Base-by-base conservation (phyloP, 2,329 filamentous ascomycete species). In the Myriosclerotinia scirpicola region DNA sequence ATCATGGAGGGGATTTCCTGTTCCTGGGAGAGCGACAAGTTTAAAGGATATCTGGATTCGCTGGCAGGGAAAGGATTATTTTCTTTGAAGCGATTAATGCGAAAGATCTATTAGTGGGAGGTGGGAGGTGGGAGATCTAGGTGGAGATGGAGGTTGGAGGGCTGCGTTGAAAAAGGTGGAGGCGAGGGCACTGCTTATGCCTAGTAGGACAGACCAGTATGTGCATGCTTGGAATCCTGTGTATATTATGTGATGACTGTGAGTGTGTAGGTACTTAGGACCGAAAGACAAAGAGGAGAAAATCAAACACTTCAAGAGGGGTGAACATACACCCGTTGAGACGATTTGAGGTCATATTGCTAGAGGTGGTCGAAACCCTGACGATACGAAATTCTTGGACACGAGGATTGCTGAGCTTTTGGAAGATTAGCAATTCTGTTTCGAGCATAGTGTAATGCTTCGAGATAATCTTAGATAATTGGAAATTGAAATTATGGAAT, bases 201-300 rank as follows among this genome's bases (percentile, higher is more conserved):
- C 87, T 0, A 78, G 79, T 36, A 82, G 84, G 73, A 90, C 87
- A 0, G 88, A 90, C 74, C 80, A 90, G 52, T 90, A 90, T 73
- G 90, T 90, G 70, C 38, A 9, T 36, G 6, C 17, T 22, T 50
- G 44, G 20, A 17, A 20, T 48, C 4, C 9, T 5, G 36, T 0
- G n/a, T 2, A 22, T 1, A 3, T 9, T 26, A 26, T 26, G 8
- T 73, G 68, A 1, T 15, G 14, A 42, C 12, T 53, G 0, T 42
- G 2, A 54, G 14, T 44, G 6, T 20, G 17, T 54, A 26, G 5
- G 46, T 30, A 9, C 1, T n/a, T 53, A 2, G 12, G 15, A 3
- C 2, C 9, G 66, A 73, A 73, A 53, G 77, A 76, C 48, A 75
- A 72, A n/a, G 73, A 77, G 68, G 72, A 68, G n/a, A 78, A 79